A percentile compares a stretch with the other conserved stretches of the same genome.
These are phyloP conservation scores for Evansstolkia leycettana DNA, from an alignment of 495 filamentous ascomycete genomes.

Conservation along the genomic window DNA sequence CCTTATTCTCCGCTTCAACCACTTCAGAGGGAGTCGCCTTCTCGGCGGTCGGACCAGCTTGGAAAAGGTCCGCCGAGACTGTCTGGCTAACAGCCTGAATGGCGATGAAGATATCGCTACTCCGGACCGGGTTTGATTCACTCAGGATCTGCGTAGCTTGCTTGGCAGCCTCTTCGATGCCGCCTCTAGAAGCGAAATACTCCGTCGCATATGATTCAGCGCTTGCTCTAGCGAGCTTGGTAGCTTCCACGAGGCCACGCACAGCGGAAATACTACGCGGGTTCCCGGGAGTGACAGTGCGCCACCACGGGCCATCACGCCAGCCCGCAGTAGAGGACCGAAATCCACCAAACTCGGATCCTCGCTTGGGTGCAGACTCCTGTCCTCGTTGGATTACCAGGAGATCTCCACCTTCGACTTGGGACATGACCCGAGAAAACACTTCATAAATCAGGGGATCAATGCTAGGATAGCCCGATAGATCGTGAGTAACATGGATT, in stretches of 20 bases:
- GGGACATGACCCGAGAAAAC: slow-evolving; percentile 94
- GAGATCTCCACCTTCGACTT: slow-evolving; percentile 97
- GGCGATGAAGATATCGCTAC: slow-evolving; percentile 87
- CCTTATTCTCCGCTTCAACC: slow-evolving; percentile 36
- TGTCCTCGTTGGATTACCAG: slow-evolving; percentile 89
- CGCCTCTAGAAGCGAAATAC: slow-evolving; percentile 63
- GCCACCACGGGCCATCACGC: slow-evolving; percentile 96
- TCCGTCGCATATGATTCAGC: slow-evolving; percentile 81
- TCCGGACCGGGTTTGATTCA: slow-evolving; percentile 80
- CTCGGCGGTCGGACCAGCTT: slow-evolving; percentile 38
- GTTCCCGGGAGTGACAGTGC: slow-evolving; percentile 44
- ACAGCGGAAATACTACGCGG: slow-evolving; percentile 72
- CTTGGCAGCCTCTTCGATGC: slow-evolving; percentile 67
- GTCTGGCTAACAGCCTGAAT: slow-evolving; percentile 72
- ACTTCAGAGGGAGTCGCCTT: slow-evolving; percentile 41
- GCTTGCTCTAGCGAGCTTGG: slow-evolving; percentile 75
- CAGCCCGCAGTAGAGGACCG: slow-evolving; percentile 51
- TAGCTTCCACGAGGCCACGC: slow-evolving; percentile 69
- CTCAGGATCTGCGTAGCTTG: slow-evolving; percentile 59
- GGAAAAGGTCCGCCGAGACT: slow-evolving; percentile 54
- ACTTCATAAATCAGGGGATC: slow-evolving; percentile 87
- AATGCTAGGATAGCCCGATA: slow-evolving; percentile 85
- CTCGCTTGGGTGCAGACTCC: slow-evolving; percentile 61
- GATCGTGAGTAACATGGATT: slow-evolving; percentile 95
- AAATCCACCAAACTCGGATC: slow-evolving; percentile 37